These are phyloP conservation scores for Onygenales sp. DNA, from an alignment of 2,329 filamentous ascomycete species.

Conservation along the genomic window DNA sequence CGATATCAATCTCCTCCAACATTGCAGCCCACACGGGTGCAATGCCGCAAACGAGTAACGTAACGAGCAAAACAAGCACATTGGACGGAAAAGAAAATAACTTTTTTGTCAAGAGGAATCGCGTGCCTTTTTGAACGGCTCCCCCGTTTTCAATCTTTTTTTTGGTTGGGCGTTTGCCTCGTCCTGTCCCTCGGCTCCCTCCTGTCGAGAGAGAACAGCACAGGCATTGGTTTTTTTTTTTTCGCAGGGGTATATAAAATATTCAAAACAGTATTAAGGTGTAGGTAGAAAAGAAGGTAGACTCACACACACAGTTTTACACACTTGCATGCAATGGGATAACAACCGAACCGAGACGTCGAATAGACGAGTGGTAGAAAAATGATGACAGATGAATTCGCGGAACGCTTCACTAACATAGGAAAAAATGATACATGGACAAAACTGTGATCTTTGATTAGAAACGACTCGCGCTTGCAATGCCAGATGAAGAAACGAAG, in stretches of 20 bases:
- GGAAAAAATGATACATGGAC: constrained; percentile 14
- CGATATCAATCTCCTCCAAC: constrained; percentile 2
- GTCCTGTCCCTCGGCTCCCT: not conserved
- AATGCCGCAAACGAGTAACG: too few species aligned
- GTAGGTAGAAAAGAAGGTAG: not conserved
- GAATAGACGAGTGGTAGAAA: not conserved
- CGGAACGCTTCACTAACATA: constrained; percentile 15
- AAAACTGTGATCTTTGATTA: constrained; percentile 8
- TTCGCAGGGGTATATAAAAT: constrained; percentile 1
- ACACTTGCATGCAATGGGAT: constrained; percentile 3
- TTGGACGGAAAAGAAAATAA: not conserved
- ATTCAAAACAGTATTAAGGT: constrained; percentile 5
- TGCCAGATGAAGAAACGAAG: constrained; percentile 32
- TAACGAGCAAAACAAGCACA: not conserved
- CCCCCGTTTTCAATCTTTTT: not conserved
- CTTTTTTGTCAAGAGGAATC: not conserved
- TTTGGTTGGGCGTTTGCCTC: not conserved
- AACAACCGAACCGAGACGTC: not conserved
- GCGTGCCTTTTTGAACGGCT: not conserved
- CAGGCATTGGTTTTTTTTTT: not conserved
- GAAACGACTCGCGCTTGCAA: constrained; percentile 37
- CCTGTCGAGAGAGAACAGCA: not conserved
- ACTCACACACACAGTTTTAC: not conserved
- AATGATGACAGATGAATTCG: constrained; percentile 3
- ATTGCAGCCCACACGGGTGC: not conserved